Evolutionary conservation across 1,284 basidiomycete species (phyloP).

Genomic region (Irpex rosettiformis): DNA sequence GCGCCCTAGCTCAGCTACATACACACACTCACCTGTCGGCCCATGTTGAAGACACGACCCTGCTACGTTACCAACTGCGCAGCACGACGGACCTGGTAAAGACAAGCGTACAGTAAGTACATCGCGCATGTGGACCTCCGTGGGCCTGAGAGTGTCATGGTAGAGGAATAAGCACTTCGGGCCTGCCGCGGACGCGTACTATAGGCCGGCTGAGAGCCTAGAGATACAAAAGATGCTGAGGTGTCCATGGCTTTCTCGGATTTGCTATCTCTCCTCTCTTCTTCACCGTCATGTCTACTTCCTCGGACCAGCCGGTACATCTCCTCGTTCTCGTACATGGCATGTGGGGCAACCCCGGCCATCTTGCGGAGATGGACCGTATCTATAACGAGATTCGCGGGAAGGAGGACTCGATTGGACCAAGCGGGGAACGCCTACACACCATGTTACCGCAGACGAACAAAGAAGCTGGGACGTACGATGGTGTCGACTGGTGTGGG

Average conservation of each 20-base stretch:
- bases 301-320: slow-evolving; percentile 18
- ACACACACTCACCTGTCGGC: too few species aligned
- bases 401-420: slow-evolving; percentile 17
- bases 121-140: too few species aligned
- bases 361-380: slow-evolving; percentile 45
- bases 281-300: not conserved
- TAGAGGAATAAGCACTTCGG: not conserved
- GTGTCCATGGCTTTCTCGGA: not conserved
- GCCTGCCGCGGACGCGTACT: not conserved
- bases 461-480: slow-evolving; percentile 52
- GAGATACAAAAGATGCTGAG: not conserved
- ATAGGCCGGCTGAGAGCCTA: not conserved
- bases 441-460: slow-evolving; percentile 47
- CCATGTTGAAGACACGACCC: too few species aligned
- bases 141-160: not conserved
- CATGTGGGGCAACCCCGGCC: slow-evolving; percentile 76
- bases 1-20: too few species aligned
- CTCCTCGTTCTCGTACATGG: slow-evolving; percentile 69
- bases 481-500: slow-evolving; percentile 63
- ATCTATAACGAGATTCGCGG: slow-evolving; percentile 39
- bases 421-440: slow-evolving; percentile 33
- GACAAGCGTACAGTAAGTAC: too few species aligned
- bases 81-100: too few species aligned
- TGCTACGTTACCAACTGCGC: too few species aligned
- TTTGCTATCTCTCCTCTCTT: not conserved